phyloP scores from a whole-genome alignment of 78 protist genomes.

The Dictyostelium purpureum region DNA sequence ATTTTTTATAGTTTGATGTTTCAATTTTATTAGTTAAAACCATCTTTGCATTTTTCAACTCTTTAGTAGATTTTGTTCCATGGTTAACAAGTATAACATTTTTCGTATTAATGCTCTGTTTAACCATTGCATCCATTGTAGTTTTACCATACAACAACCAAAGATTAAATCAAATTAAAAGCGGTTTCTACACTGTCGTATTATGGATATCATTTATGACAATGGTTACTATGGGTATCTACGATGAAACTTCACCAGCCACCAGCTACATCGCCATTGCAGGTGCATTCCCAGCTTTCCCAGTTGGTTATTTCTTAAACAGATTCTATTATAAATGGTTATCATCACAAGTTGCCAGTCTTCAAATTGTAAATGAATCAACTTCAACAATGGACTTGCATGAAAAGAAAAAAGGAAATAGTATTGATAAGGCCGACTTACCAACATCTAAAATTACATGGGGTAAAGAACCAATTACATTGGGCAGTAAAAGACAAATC shows the following conservation, averaged over 20 bases:
- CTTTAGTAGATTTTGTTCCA: not conserved
- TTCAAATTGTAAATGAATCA: not conserved
- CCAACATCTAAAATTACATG: not conserved
- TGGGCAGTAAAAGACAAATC: slow-evolving; percentile 42
- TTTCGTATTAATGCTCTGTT: slow-evolving; percentile 11
- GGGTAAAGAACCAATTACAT: not conserved
- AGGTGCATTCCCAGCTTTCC: slow-evolving; percentile 26
- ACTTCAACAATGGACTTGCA: not conserved
- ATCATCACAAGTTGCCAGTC: not conserved
- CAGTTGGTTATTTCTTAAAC: slow-evolving; percentile 14
- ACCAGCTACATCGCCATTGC: slow-evolving; percentile 15
- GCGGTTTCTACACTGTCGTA: slow-evolving; percentile 29
- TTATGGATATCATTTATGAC: slow-evolving; percentile 50
- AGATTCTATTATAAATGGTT: slow-evolving; percentile 7
- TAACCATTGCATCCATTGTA: slow-evolving; percentile 35
- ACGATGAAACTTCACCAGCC: not conserved
- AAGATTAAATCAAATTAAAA: slow-evolving; percentile 57
- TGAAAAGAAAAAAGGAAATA: not conserved
- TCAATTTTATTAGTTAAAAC: slow-evolving; percentile 41
- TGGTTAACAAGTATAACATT: slow-evolving; percentile 47
- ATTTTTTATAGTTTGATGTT: slow-evolving; percentile 41
- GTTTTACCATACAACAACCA: slow-evolving; percentile 56
- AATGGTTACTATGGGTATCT: not conserved
- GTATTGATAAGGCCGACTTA: not conserved
- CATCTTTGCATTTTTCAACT: slow-evolving; percentile 36